Evolutionary conservation across 176 grass and related monocot species (phyloP), one percentile per base, ranked within the genome.

Genomic region (Calamus simplicifolius): DNA sequence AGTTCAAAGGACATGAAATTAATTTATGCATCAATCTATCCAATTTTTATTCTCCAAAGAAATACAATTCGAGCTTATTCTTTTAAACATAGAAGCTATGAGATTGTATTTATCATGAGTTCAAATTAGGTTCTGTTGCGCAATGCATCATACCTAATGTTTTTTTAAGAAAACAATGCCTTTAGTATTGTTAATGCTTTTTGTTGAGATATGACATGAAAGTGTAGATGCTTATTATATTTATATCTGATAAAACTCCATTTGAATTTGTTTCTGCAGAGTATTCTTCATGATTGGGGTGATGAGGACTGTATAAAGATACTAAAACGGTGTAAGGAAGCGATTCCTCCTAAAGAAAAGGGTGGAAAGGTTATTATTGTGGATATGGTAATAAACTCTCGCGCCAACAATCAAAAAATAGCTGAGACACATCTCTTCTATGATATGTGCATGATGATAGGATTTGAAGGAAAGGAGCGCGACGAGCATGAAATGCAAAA

Each of bases 401-500:
- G 62, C 4, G 5, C 5, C 4, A 5, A 30, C 5, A 77, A 69
- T 25, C 21, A 64, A 0, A 19, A 31, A 29, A 30, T 30, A 30
- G 6, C 29, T 5, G 77, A 86, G 13, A 38, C 56, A 0, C 68
- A 85, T 10, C 58, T 54, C 0, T 1, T 72, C 6, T 73, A 27
- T 5, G 83, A 81, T 8, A 18, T 86, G 1, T 68, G 29, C 16
- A 61, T 86, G 52, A 70, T 56, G 49, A 4, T 81, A 16, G 15
- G 77, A 16, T 25, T 65, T 23, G 68, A 43, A 2, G 48, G 83
- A 7, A 60, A 57, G 0, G 77, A 77, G 50, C 68, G 83, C 18
- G 77, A 81, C 10, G 83, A 81, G 28, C 63, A 69, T 19, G 77
- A 77, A 55, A 81, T 73, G 83, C 10, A 29, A 4, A 81, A 86